Conservation (phyloP, 2,329 filamentous ascomycete genomes). For the Calonectria ilicicola region DNA sequence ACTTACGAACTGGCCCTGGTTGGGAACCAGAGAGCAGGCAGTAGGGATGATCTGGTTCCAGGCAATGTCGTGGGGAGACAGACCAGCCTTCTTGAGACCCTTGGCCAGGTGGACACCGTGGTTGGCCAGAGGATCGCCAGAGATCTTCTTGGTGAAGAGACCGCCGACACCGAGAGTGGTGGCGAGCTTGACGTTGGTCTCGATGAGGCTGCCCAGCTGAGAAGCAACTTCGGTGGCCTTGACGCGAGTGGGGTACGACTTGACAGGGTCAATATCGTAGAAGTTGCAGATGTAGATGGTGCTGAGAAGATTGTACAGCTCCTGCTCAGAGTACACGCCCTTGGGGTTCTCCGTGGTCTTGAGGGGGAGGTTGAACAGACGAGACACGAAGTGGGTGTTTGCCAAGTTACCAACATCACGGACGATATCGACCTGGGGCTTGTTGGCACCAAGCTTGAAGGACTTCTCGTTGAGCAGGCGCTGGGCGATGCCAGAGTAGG, state of each 20-base stretch:
- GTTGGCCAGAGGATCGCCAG: constrained; percentile 67
- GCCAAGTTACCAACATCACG: constrained; percentile 77
- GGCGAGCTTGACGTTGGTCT: constrained; percentile 73
- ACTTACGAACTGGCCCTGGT: constrained; percentile 75
- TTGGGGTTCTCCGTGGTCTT: constrained; percentile 71
- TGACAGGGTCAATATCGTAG: constrained; percentile 74
- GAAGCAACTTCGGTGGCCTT: constrained; percentile 67
- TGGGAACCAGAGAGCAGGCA: constrained; percentile 75
- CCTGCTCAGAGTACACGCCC: constrained; percentile 67
- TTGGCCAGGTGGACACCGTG: constrained; percentile 77
- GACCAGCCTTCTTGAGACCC: constrained; percentile 71
- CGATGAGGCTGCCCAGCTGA: constrained; percentile 71
- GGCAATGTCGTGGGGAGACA: constrained; percentile 74
- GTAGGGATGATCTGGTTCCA: constrained; percentile 79
- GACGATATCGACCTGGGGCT: constrained; percentile 76
- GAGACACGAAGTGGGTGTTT: constrained; percentile 73
- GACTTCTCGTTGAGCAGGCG: constrained; percentile 74
- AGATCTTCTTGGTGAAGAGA: constrained; percentile 63
- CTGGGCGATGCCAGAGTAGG: constrained; percentile 73
- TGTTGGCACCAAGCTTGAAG: constrained; percentile 64
- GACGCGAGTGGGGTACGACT: constrained; percentile 73
- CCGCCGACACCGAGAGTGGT: constrained; percentile 53
- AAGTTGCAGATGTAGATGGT: constrained; percentile 76
- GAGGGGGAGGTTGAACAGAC: constrained; percentile 74
- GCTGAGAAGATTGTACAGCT: constrained; percentile 72